Base-by-base conservation (phyloP, 768 basidiomycete species). In the Coprinellus aureogranulatus region DNA sequence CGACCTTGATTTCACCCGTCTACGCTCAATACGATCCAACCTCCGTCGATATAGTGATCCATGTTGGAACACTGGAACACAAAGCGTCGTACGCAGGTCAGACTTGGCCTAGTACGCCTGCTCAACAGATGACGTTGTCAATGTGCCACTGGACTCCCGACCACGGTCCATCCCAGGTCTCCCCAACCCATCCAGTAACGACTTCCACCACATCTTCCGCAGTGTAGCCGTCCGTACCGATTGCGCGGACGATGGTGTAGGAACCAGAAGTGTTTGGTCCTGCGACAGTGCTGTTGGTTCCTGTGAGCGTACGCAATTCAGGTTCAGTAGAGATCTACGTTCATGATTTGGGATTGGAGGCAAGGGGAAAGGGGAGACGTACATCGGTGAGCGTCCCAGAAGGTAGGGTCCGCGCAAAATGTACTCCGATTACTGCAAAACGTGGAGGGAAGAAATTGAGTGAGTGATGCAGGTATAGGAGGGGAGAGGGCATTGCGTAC, bases 101-200 rank as follows among this genome's bases (percentile, higher is more conserved):
- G n/a, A n/a, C n/a, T n/a, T n/a, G n/a, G n/a, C n/a, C n/a, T n/a
- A n/a, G n/a, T n/a, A n/a, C n/a, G n/a, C n/a, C n/a, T n/a, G 23
- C 20, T 23, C 28, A 49, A 28, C 48, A 49, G 27, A 28, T 49
- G 18, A 49, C 48, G 28, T 2, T 49, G 25, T 49, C 12, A 16
- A 49, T n/a, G 27, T 18, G 23, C 48, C 48, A 49, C 16, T 25
- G 27, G 3, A 49, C 48, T 14, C 48, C 48, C 26, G 48, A 27
- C 48, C 48, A 49, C 3, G 48, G 48, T 5, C 48, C 48, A 6
- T 27, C 25, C 5, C 27, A 49, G 48, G 27, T 49, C 3, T 18
- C 30, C 30, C 48, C 48, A 28, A 30, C 48, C 48, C 48, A 49
- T 49, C 12, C 48, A 28, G 48, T 49, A 18, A 49, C 48, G n/a